Evolutionary conservation across 345 rosid species (phyloP).

Genomic region (Populus tremula): DNA sequence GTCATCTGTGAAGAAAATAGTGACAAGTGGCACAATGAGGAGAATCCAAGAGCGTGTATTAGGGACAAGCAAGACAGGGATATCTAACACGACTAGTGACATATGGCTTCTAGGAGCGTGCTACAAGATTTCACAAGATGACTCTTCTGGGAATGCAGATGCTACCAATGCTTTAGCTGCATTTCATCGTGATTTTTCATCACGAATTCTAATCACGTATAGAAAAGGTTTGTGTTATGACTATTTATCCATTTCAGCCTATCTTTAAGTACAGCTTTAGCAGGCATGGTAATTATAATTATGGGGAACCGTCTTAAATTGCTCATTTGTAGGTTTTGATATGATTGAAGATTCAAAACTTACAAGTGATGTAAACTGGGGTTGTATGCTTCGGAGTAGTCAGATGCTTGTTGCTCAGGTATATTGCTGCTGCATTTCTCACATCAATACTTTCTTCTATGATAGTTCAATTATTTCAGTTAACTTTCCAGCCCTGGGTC

Average conservation of each 20-base stretch:
- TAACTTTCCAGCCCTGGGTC: background rate
- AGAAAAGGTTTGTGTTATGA: slow-evolving; percentile 65
- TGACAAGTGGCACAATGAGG: slow-evolving; percentile 77
- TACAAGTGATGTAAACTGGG: slow-evolving; percentile 84
- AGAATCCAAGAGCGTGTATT: slow-evolving; percentile 81
- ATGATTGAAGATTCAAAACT: slow-evolving; percentile 59
- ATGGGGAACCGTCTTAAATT: slow-evolving; percentile 3
- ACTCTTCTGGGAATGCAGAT: slow-evolving; percentile 37
- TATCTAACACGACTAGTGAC: slow-evolving; percentile 57
- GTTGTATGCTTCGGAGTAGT: slow-evolving; percentile 97
- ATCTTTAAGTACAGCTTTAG: slow-evolving; percentile 1
- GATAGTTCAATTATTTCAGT: background rate
- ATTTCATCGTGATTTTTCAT: slow-evolving; percentile 67
- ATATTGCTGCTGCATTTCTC: background rate
- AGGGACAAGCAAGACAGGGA: slow-evolving; percentile 64
- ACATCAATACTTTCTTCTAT: background rate
- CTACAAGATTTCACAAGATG: slow-evolving; percentile 59
- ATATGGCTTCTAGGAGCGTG: slow-evolving; percentile 83
- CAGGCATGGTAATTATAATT: background rate
- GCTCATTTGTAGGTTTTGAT: slow-evolving; percentile 58
- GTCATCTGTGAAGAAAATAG: slow-evolving; percentile 58
- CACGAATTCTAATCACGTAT: slow-evolving; percentile 73
- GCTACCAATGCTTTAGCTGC: slow-evolving; percentile 45
- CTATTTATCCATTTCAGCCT: background rate
- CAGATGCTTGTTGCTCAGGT: slow-evolving; percentile 98